phyloP scores from a whole-genome alignment of 805 yeast genomes.

The Candida pseudoglaebosa region DNA sequence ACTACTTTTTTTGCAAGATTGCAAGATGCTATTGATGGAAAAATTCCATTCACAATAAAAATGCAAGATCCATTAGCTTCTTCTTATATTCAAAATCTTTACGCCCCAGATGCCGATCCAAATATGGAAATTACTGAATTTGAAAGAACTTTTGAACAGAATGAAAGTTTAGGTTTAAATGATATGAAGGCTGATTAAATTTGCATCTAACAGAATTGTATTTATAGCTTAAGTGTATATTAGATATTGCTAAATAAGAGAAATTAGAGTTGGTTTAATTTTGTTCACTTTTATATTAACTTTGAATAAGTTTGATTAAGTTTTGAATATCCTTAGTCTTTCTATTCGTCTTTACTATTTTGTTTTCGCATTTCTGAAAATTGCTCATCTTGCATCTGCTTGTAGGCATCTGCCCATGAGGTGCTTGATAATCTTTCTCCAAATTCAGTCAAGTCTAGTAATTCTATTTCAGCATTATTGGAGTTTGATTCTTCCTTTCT shows the following conservation, averaged over 20 bases:
- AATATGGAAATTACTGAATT: slow-evolving; percentile 88
- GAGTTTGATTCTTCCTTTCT: neutral
- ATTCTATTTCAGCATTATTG: slow-evolving; percentile 9
- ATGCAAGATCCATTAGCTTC: slow-evolving; percentile 96
- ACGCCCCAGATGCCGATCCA: slow-evolving; percentile 98
- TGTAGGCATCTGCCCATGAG: slow-evolving; percentile 23
- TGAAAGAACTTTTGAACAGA: slow-evolving; percentile 84
- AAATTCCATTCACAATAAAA: slow-evolving; percentile 71
- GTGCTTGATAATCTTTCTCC: slow-evolving; percentile 24
- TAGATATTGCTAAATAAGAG: no score
- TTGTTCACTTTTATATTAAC: no score
- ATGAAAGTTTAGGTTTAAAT: slow-evolving; percentile 84
- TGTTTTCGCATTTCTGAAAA: neutral
- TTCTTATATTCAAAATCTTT: slow-evolving; percentile 94
- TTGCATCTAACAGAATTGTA: slow-evolving; percentile 5
- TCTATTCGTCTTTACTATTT: neutral
- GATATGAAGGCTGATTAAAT: slow-evolving; percentile 41
- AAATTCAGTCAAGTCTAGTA: slow-evolving; percentile 18
- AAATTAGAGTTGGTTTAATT: no score
- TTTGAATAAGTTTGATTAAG: no score
- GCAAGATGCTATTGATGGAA: slow-evolving; percentile 77
- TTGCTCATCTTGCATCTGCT: slow-evolving; percentile 15
- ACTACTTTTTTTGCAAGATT: slow-evolving; percentile 66
- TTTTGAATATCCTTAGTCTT: no score
- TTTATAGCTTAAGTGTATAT: neutral